Conservation (phyloP, 2,329 filamentous ascomycete species). For the Paraphoma sp. region DNA sequence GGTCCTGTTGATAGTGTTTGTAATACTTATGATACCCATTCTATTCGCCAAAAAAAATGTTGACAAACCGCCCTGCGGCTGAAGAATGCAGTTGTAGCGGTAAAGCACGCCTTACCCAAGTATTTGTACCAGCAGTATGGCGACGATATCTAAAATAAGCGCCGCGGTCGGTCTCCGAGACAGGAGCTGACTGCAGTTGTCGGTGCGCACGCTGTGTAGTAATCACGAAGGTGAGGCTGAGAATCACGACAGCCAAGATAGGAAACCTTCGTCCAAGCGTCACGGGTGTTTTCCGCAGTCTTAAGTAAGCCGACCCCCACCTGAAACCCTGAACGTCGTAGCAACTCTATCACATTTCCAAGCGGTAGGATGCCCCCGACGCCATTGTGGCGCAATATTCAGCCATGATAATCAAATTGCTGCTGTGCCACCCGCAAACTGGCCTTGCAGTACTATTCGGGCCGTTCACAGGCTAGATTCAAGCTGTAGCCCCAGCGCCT, state of each 20-base stretch:
- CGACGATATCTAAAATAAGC: too few species aligned
- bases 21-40: not conserved
- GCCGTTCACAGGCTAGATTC: not conserved
- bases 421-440: not conserved
- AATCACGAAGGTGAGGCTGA: not conserved
- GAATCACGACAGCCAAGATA: not conserved
- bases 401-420: not conserved
- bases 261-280: not conserved
- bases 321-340: slow-evolving; percentile 1
- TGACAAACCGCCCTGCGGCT: too few species aligned
- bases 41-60: not conserved
- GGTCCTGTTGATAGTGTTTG: not conserved
- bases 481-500: not conserved
- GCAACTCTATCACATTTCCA: not conserved
- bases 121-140: too few species aligned
- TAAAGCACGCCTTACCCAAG: too few species aligned
- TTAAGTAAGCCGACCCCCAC: slow-evolving; percentile 8
- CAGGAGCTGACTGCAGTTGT: not conserved
- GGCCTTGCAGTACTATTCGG: not conserved
- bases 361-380: not conserved
- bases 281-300: slow-evolving; percentile 5
- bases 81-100: too few species aligned
- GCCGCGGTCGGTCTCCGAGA: too few species aligned
- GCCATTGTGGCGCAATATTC: not conserved
- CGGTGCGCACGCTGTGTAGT: not conserved